A percentile compares a stretch with the other conserved stretches of the same genome.
phyloP scores from a whole-genome alignment of 2,329 filamentous ascomycete genomes.

The Cucurbitaria berberidis region DNA sequence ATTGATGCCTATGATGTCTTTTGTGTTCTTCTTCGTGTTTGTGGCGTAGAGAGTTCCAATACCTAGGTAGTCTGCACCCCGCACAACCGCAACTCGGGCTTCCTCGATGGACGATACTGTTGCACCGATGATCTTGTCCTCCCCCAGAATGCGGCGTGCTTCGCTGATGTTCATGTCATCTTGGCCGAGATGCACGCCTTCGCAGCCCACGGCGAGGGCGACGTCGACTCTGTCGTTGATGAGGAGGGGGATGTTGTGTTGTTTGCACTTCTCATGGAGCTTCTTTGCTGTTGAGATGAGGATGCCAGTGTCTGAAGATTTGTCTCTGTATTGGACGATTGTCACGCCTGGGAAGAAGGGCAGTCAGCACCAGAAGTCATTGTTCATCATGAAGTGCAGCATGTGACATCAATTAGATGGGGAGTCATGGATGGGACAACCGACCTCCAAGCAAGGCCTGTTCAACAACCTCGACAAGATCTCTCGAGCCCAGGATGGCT shows the following conservation, averaged over 20 bases:
- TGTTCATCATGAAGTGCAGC: not conserved
- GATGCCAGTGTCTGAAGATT: conserved; percentile 74
- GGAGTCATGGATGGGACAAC: conserved; percentile 15
- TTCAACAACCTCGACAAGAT: conserved; percentile 76
- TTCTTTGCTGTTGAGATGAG: conserved; percentile 73
- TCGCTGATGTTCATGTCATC: conserved; percentile 79
- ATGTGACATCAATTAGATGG: not conserved
- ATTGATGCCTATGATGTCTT: conserved; percentile 75
- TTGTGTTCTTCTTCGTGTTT: conserved; percentile 81
- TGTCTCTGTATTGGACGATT: conserved; percentile 90
- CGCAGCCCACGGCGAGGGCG: conserved; percentile 80
- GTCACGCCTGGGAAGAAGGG: conserved; percentile 63
- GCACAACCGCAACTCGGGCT: conserved; percentile 71
- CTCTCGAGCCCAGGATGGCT: conserved; percentile 73
- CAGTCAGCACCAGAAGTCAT: not conserved
- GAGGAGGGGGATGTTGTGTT: conserved; percentile 75
- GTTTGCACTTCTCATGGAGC: conserved; percentile 73
- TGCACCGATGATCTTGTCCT: conserved; percentile 83
- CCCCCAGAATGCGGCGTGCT: conserved; percentile 75
- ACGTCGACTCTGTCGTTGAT: conserved; percentile 96
- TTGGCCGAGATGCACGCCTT: conserved; percentile 94
- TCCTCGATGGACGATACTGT: conserved; percentile 79
- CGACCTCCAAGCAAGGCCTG: conserved; percentile 74
- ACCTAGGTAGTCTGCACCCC: conserved; percentile 88
- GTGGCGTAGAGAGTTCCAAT: conserved; percentile 91